Conservation (phyloP, 208 protist genomes). For the Trypanosoma rangeli region DNA sequence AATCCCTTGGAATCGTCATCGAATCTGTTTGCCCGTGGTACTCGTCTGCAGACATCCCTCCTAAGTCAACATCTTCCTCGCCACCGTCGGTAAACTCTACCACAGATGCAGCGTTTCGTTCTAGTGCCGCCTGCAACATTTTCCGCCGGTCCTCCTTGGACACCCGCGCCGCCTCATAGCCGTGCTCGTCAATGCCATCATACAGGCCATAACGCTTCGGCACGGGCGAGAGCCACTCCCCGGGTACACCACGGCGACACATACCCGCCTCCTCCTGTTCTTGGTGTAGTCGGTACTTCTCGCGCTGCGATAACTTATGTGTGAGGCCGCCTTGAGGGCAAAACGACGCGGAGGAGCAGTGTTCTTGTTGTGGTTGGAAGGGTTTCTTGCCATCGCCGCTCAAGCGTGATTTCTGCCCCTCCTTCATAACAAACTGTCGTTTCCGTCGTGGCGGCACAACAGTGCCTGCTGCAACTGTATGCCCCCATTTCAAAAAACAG, state of each 20-base stretch:
- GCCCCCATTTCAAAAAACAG: constrained; percentile 19
- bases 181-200: constrained; percentile 72
- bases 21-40: constrained; percentile 73
- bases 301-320: constrained; percentile 36
- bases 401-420: not conserved
- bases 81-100: constrained; percentile 82
- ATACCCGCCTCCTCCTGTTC: constrained; percentile 15
- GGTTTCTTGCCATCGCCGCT: not conserved
- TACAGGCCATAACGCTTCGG: constrained; percentile 64
- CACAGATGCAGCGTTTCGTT: constrained; percentile 52
- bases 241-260: constrained; percentile 31
- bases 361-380: not conserved
- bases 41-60: constrained; percentile 58
- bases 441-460: constrained; percentile 20
- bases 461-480: constrained; percentile 5
- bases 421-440: constrained; percentile 30
- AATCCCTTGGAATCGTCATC: constrained; percentile 79
- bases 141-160: constrained; percentile 49
- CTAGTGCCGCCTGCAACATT: constrained; percentile 56
- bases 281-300: constrained; percentile 32
- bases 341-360: not conserved
- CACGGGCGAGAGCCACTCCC: constrained; percentile 64
- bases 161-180: constrained; percentile 25
- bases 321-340: constrained; percentile 10
- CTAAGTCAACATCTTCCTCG: constrained; percentile 76